Evolutionary conservation across 306 rosid species (phyloP).

Genomic region (Casuarina equisetifolia): DNA sequence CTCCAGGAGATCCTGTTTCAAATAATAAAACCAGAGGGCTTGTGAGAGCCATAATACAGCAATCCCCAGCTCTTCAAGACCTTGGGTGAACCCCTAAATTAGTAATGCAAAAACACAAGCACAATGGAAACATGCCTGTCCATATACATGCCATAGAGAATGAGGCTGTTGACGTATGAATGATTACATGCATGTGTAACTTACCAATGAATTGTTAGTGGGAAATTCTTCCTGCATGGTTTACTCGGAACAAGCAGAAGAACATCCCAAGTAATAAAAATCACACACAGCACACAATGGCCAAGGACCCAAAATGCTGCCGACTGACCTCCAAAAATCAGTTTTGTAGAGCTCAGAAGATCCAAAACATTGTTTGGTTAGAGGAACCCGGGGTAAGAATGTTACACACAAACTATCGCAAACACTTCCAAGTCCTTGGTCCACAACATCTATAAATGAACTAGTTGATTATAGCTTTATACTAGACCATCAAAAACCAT

Average conservation of each 20-base stretch:
- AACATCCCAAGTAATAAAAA: background rate
- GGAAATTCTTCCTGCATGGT: background rate
- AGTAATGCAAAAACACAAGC: background rate
- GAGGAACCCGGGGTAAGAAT: background rate
- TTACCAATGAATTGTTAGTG: background rate
- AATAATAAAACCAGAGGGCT: background rate
- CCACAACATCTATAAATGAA: background rate
- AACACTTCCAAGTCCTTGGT: background rate
- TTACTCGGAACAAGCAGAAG: background rate
- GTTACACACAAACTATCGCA: background rate
- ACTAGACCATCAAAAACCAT: background rate
- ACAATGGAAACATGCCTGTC: background rate
- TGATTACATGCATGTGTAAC: background rate
- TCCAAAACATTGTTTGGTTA: background rate
- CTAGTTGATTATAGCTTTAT: background rate
- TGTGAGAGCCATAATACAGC: background rate
- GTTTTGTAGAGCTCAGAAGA: background rate
- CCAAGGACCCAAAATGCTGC: background rate
- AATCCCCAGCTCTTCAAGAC: background rate
- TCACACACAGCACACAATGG: background rate
- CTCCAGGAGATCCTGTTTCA: conserved; percentile 77
- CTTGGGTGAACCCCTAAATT: background rate
- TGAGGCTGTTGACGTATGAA: background rate
- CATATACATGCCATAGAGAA: background rate
- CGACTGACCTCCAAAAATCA: background rate